Conservation (phyloP, 345 rosid genomes). For the Hirschfeldia incana region DNA sequence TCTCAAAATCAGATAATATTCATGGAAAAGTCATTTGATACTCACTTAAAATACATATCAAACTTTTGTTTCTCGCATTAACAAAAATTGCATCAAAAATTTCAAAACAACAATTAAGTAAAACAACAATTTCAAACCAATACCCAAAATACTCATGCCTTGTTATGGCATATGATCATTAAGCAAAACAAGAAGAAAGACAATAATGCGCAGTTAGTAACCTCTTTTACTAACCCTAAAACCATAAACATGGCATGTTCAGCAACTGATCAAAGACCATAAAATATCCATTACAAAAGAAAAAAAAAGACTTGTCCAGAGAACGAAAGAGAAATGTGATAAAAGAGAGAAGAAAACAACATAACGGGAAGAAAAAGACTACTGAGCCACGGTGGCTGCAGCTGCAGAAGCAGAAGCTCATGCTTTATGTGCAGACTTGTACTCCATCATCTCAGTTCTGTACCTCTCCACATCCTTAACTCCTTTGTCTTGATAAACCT, state of each 20-base stretch:
- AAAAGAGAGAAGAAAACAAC: conserved; percentile 16
- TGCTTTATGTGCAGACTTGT: conserved; percentile 48
- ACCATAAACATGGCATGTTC: conserved; percentile 27
- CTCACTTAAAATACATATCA: no score
- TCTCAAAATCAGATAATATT: no score
- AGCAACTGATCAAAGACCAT: conserved; percentile 5
- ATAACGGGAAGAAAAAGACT: conserved; percentile 11
- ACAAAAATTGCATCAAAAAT: no score
- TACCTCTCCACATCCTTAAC: conserved; percentile 72
- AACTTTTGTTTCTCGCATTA: no score
- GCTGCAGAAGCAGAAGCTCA: conserved; percentile 54
- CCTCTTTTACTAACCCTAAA: conserved; percentile 27
- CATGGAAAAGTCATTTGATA: no score
- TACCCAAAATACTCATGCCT: no score
- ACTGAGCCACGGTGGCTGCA: conserved; percentile 41
- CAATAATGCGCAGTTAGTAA: conserved; percentile 10
- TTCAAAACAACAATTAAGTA: no score
- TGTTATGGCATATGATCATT: background rate
- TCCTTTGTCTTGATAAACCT: conserved; percentile 66
- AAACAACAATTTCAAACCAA: no score
- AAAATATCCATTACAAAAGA: background rate
- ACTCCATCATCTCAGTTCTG: conserved; percentile 47
- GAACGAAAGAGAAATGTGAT: conserved; percentile 8
- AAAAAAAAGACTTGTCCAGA: conserved; percentile 9
- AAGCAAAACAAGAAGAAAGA: background rate